Evolutionary conservation across 1,284 basidiomycete species (phyloP), one percentile per base, ranked within the genome.

Genomic region (Xanthoconium separans): DNA sequence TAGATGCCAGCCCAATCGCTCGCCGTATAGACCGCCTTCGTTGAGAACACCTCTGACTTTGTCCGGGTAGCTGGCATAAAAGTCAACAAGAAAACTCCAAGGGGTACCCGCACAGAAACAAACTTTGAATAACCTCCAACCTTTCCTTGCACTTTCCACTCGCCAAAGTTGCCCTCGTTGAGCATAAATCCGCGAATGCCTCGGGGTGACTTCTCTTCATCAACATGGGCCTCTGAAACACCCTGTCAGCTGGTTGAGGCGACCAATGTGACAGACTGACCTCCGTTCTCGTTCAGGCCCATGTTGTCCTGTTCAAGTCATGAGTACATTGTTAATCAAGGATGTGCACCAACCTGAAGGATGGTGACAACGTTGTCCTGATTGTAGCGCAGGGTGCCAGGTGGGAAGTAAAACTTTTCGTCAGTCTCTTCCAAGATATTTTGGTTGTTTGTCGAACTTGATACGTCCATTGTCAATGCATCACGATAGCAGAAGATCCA

Each of bases 91-190:
- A 18, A 44, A 33, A 46, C 27, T 36, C 15, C n/a, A n/a, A 34
- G 12, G 2, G 18, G 15, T 7, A 15, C 22, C 40, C 16, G 43
- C 43, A 31, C n/a, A 29, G 16, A 24, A n/a, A 68, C 79, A 31
- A 65, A 89, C 88, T 74, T 71, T 1, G 72, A 81, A 67, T 92
- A 92, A 13, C 91, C 90, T 18, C 87, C 87, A 6, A 85, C 61
- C 66, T 92, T 93, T 37, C 91, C 91, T 71, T 91, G 89, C 1
- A 93, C 87, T 59, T 81, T 89, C 91, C 91, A 93, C 8, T 76
- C 72, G 2, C 75, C 75, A 63, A 90, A 88, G 18, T 73, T 73
- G 16, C 85, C 86, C 8, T 69, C 68, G 52, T 82, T 76, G 12
- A 92, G 76, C 58, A 77, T 63, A 74, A 87, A 91, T 18, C 88